Percentiles rank a stretch among this genome's conserved stretches.
Conservation (phyloP, 2,329 filamentous ascomycete species). For the Phialophora chinensis region DNA sequence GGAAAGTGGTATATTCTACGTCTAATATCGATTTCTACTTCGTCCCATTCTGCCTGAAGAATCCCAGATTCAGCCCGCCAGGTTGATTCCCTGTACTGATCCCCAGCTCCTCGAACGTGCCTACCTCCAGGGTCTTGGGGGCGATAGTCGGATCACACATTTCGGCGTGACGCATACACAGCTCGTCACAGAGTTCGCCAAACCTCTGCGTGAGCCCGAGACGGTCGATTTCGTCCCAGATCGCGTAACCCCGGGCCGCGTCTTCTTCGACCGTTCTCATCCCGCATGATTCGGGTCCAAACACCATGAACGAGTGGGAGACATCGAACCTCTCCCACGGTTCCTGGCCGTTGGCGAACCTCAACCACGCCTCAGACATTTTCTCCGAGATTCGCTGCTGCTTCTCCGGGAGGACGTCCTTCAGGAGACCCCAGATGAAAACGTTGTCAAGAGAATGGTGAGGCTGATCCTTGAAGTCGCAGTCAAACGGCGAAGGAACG, state of each 20-base stretch:
- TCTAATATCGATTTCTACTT: background rate
- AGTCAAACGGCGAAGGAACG: slow-evolving; percentile 16
- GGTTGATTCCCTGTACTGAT: slow-evolving; percentile 32
- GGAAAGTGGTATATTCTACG: background rate
- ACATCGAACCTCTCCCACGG: slow-evolving; percentile 17
- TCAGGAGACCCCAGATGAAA: slow-evolving; percentile 12
- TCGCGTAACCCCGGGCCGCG: slow-evolving; percentile 1
- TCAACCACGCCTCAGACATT: slow-evolving; percentile 12
- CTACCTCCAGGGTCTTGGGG: slow-evolving; percentile 1
- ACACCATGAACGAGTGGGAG: slow-evolving; percentile 10
- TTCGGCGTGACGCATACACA: slow-evolving; percentile 17
- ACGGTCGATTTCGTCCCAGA: slow-evolving; percentile 15
- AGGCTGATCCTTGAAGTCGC: slow-evolving; percentile 8
- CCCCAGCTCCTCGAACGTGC: slow-evolving; percentile 9
- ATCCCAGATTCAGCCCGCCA: slow-evolving; percentile 42
- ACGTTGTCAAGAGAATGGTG: slow-evolving; percentile 22
- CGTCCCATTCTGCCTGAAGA: background rate
- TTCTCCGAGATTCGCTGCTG: slow-evolving; percentile 15
- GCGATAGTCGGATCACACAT: slow-evolving; percentile 4
- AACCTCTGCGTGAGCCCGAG: slow-evolving; percentile 3
- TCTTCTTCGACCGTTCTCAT: slow-evolving; percentile 10
- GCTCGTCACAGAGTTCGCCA: slow-evolving; percentile 9
- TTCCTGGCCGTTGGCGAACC: slow-evolving; percentile 14
- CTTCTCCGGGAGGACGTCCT: slow-evolving; percentile 10
- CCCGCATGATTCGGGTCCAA: background rate